Evolutionary conservation across 78 protist species (phyloP).

Genomic region (Planoprotostelium fungivorum): DNA sequence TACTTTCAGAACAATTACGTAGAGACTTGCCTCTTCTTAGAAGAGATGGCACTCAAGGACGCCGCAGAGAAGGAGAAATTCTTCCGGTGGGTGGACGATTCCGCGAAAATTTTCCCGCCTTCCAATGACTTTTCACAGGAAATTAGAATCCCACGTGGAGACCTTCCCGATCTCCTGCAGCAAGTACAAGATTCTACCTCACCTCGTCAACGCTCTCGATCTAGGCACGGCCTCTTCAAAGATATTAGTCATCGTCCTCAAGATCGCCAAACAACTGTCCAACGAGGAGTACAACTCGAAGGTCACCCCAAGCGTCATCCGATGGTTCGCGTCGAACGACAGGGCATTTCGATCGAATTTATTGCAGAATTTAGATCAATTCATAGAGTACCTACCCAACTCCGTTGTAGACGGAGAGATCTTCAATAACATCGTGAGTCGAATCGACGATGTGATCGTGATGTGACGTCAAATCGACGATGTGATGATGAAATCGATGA

Average conservation of each 20-base stretch:
- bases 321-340: conserved; percentile 71
- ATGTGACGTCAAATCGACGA: too few relatives aligned
- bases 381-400: conserved; percentile 40
- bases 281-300: conserved; percentile 45
- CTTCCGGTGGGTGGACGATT: conserved; percentile 58
- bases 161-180: conserved; percentile 44
- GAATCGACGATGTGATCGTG: conserved; percentile 37
- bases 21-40: conserved; percentile 56
- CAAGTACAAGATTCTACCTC: conserved; percentile 72
- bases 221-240: conserved; percentile 50
- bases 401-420: conserved; percentile 46
- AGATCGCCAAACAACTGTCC: conserved; percentile 56
- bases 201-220: conserved; percentile 60
- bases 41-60: conserved; percentile 63
- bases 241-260: conserved; percentile 48
- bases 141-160: conserved; percentile 44
- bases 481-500: too few relatives aligned
- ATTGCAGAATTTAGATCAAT: conserved; percentile 63
- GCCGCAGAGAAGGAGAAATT: conserved; percentile 66
- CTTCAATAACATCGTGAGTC: conserved; percentile 63
- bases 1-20: conserved; percentile 55
- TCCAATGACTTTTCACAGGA: conserved; percentile 9
- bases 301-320: conserved; percentile 46
- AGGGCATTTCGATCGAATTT: conserved; percentile 65
- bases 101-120: background rate